Evolutionary conservation across 2,329 filamentous ascomycete genomes (phyloP).

Genomic region (Dothiorella sarmentorum): DNA sequence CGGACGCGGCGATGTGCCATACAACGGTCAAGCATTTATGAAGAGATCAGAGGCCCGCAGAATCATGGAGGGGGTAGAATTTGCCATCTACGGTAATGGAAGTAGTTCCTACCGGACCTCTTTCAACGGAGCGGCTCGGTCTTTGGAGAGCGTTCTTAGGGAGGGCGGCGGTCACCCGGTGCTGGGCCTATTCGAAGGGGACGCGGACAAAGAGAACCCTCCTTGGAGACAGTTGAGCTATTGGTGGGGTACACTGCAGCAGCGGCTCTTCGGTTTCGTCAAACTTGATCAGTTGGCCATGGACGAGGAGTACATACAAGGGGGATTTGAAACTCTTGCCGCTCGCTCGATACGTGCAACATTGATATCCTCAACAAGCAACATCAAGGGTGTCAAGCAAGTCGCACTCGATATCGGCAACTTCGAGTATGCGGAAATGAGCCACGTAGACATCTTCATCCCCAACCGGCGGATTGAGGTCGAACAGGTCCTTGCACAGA

Average conservation of each 20-base stretch:
- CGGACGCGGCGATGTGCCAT: conserved; percentile 23
- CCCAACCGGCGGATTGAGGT: conserved; percentile 21
- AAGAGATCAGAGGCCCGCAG: not conserved
- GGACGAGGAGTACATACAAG: not conserved
- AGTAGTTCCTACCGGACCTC: conserved; percentile 20
- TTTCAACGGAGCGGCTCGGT: conserved; percentile 18
- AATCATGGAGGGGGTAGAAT: not conserved
- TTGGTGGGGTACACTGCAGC: conserved; percentile 3
- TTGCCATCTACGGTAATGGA: conserved; percentile 24
- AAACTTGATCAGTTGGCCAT: not conserved
- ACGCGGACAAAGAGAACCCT: not conserved
- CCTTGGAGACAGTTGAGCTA: conserved; percentile 3
- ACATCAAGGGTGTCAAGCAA: conserved; percentile 1
- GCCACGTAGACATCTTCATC: conserved; percentile 22
- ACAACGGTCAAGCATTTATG: conserved; percentile 21
- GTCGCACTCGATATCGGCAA: conserved; percentile 9
- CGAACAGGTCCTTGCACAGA: conserved; percentile 18
- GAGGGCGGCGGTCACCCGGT: conserved; percentile 19
- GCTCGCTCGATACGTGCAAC: not conserved
- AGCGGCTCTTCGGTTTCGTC: not conserved
- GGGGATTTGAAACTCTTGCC: not conserved
- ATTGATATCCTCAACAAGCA: not conserved
- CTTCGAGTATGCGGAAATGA: conserved; percentile 18
- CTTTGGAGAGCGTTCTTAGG: conserved; percentile 16
- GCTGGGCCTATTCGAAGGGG: conserved; percentile 4